These are phyloP conservation scores for Lentinula guzmanii DNA, from an alignment of 768 basidiomycete species.

Conservation along the genomic window DNA sequence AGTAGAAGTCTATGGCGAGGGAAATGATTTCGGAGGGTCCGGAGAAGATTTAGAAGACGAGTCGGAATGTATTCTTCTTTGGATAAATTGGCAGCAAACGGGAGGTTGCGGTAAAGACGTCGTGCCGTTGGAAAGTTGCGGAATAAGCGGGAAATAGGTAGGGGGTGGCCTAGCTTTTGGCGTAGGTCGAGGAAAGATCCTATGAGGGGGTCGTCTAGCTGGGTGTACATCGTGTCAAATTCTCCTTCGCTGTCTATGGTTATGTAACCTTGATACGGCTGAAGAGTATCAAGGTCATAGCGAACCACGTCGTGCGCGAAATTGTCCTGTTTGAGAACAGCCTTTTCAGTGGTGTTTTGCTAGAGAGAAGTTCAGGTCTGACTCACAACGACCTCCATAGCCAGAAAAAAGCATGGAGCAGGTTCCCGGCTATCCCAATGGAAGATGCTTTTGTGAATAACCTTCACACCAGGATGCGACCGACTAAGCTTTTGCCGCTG, in stretches of 20 bases:
- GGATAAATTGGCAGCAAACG: conserved; percentile 89
- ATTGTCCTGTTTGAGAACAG: conserved; percentile 61
- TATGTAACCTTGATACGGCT: conserved; percentile 81
- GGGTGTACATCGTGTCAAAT: conserved; percentile 77
- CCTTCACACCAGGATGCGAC: conserved; percentile 59
- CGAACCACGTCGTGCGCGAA: conserved; percentile 94
- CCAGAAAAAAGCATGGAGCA: conserved; percentile 88
- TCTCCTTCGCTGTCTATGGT: conserved; percentile 76
- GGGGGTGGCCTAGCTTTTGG: conserved; percentile 47
- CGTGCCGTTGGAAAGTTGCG: conserved; percentile 52
- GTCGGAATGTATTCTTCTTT: conserved; percentile 90
- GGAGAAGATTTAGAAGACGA: conserved; percentile 78
- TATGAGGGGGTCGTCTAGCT: conserved; percentile 82
- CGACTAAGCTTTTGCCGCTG: conserved; percentile 64
- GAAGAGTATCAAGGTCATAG: conserved; percentile 73
- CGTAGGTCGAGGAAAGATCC: conserved; percentile 71
- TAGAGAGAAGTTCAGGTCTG: not conserved
- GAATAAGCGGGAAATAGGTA: conserved; percentile 51
- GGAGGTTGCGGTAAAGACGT: conserved; percentile 60
- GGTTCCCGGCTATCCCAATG: conserved; percentile 72
- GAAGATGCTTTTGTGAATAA: conserved; percentile 78
- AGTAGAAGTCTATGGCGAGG: conserved; percentile 92
- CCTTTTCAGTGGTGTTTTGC: not conserved
- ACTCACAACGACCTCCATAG: conserved; percentile 92
- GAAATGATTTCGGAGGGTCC: conserved; percentile 75